Conservation (phyloP, 345 rosid species). For the Laguncularia racemosa region DNA sequence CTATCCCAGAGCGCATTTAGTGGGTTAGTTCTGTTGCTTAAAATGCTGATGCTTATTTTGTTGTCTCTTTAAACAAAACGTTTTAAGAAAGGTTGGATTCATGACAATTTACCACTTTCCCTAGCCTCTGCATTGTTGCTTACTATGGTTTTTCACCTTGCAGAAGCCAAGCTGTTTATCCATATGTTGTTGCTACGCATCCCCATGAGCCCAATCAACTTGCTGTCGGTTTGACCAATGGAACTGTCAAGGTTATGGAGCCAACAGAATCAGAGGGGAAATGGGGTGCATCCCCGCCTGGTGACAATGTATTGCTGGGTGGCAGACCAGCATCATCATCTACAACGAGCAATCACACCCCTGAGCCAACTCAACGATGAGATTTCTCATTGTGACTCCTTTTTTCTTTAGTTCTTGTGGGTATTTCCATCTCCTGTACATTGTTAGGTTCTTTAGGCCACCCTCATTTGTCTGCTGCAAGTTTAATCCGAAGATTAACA, state of each 20-base stretch:
- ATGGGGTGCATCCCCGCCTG: conserved; percentile 62
- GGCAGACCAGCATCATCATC: conserved; percentile 70
- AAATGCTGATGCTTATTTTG: background rate
- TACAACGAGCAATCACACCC: conserved; percentile 72
- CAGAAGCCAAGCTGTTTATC: conserved; percentile 60
- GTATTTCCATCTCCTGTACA: conserved; percentile 7
- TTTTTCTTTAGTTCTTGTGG: background rate
- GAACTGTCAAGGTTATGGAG: conserved; percentile 69
- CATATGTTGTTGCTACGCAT: conserved; percentile 71
- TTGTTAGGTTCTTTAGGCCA: conserved; percentile 12
- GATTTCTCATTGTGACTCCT: too few species aligned
- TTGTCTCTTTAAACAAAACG: background rate
- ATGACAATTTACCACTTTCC: background rate
- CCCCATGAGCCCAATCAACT: conserved; percentile 71
- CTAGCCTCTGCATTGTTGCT: too few species aligned
- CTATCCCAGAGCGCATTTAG: conserved; percentile 37
- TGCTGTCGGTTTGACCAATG: conserved; percentile 63
- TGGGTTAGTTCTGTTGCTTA: conserved; percentile 28
- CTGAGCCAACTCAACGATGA: too few species aligned
- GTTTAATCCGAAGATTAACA: too few species aligned
- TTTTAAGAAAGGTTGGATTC: background rate
- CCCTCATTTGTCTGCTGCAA: too few species aligned
- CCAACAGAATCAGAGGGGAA: conserved; percentile 59
- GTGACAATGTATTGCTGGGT: conserved; percentile 53
- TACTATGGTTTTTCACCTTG: background rate